Evolutionary conservation across 2,329 filamentous ascomycete genomes (phyloP), one percentile per base, ranked within the genome.

Genomic region (Aspergillus glaucus): DNA sequence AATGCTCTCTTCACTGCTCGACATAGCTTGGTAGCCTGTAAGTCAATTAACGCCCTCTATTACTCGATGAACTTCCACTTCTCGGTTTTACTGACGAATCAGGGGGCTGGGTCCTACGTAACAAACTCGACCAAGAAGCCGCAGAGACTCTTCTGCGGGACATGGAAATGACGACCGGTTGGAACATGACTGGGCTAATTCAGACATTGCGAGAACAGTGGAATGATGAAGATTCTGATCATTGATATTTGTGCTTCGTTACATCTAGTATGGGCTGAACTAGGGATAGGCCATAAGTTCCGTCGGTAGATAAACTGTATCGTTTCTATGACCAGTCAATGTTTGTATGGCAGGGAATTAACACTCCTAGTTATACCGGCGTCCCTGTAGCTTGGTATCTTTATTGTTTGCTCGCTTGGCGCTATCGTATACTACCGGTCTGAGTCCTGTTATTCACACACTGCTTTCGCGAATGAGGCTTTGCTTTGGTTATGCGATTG

Each of bases 81-180:
- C 4, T 4, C 26, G 12, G 26, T 3, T 30, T 26, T 42, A 8
- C 24, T 43, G 15, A 43, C 41, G 12, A 19, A 7, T 22, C 21
- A 62, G 61, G 59, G 60, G 60, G 59, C 1, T 62, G 60, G 59
- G 51, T 58, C n/a, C 52, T 62, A 19, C 58, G 58, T 3, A 49
- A 56, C 45, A 50, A 39, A 26, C 48, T 50, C 19, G 60, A 62
- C n/a, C 60, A 62, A 41, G 45, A 55, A 37, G 58, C 60, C 3
- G 58, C 60, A 12, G 60, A 62, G 36, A 45, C 22, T 28, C 36
- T 62, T 19, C 50, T 60, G 12, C 47, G 37, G 19, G 54, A 57
- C 12, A 57, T 62, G 50, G 48, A 59, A 44, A 45, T 48, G 28
- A 61, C 55, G 26, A 62, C 58, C 19, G 56, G 60, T n/a, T 62